Conservation (phyloP, 495 filamentous ascomycete genomes). For the Xylaria curta region DNA sequence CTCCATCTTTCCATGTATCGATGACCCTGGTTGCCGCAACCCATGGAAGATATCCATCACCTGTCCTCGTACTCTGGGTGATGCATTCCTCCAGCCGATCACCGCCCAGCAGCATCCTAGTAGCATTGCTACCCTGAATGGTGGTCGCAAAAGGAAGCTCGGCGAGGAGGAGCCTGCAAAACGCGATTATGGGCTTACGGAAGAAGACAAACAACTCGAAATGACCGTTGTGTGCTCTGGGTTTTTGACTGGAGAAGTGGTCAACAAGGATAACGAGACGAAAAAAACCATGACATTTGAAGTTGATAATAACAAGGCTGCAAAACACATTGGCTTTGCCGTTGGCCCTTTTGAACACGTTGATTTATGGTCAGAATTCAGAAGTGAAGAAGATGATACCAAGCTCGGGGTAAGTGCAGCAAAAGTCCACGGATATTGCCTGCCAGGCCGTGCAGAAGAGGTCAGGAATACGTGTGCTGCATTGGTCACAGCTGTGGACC, state of each 20-base stretch:
- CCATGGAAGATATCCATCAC: constrained; percentile 89
- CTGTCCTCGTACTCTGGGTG: constrained; percentile 82
- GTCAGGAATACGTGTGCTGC: constrained; percentile 76
- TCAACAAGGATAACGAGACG: constrained; percentile 72
- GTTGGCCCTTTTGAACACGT: constrained; percentile 94
- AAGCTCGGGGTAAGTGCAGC: constrained; percentile 83
- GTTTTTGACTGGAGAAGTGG: constrained; percentile 79
- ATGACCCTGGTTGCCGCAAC: constrained; percentile 77
- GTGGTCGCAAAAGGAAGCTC: constrained; percentile 43
- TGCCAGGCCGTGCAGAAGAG: constrained; percentile 80
- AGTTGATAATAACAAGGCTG: constrained; percentile 70
- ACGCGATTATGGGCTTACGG: constrained; percentile 52
- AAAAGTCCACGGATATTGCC: constrained; percentile 85
- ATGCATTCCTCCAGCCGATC: constrained; percentile 66
- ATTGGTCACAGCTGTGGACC: constrained; percentile 72
- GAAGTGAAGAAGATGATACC: constrained; percentile 89
- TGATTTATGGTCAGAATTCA: constrained; percentile 81
- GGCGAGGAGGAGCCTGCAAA: constrained; percentile 42
- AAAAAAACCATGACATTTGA: constrained; percentile 87
- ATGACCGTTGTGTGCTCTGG: constrained; percentile 90
- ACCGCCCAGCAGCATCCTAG: constrained; percentile 37
- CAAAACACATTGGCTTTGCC: constrained; percentile 89
- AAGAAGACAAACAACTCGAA: constrained; percentile 85
- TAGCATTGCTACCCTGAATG: constrained; percentile 21
- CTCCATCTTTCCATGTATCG: constrained; percentile 89